These are phyloP conservation scores for Stachybotrys elegans DNA, from an alignment of 2,329 filamentous ascomycete species.

Conservation along the genomic window DNA sequence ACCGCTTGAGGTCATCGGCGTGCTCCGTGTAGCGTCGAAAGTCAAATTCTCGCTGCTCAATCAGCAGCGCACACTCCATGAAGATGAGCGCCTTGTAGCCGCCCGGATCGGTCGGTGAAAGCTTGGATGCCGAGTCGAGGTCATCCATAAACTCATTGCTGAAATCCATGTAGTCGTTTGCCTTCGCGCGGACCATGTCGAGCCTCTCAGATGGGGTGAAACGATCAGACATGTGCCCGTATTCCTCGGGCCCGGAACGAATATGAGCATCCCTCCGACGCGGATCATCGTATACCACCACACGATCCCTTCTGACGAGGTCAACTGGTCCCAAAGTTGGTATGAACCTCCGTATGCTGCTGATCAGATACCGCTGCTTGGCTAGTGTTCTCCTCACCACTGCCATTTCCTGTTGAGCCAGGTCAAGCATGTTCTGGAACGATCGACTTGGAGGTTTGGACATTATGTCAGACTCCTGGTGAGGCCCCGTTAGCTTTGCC, in stretches of 20 bases:
- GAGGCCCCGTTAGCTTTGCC: conserved; percentile 10
- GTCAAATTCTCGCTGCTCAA: conserved; percentile 32
- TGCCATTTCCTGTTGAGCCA: conserved; percentile 35
- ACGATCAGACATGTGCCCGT: too few relatives aligned
- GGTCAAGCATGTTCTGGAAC: conserved; percentile 34
- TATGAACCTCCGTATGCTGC: conserved; percentile 4
- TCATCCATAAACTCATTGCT: conserved; percentile 14
- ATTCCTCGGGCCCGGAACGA: too few relatives aligned
- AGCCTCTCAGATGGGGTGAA: too few relatives aligned
- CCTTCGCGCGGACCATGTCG: too few relatives aligned
- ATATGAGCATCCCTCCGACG: too few relatives aligned
- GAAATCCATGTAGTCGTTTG: conserved; percentile 15
- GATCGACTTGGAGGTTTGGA: conserved; percentile 33
- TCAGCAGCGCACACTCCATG: conserved; percentile 29
- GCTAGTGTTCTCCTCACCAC: conserved; percentile 29
- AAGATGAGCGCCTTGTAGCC: conserved; percentile 33
- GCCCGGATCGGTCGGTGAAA: conserved; percentile 29
- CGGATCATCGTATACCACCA: too few relatives aligned
- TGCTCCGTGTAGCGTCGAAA: conserved; percentile 24
- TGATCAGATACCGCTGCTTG: conserved; percentile 18
- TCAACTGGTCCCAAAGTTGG: too few relatives aligned
- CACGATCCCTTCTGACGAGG: too few relatives aligned
- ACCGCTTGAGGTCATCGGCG: conserved; percentile 23
- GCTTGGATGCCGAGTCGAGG: conserved; percentile 22
- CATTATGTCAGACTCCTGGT: conserved; percentile 33